Percentiles rank a stretch among this genome's conserved stretches.
Conservation (phyloP, 108 stramenopile genomes). For the Conticribra weissflogii region DNA sequence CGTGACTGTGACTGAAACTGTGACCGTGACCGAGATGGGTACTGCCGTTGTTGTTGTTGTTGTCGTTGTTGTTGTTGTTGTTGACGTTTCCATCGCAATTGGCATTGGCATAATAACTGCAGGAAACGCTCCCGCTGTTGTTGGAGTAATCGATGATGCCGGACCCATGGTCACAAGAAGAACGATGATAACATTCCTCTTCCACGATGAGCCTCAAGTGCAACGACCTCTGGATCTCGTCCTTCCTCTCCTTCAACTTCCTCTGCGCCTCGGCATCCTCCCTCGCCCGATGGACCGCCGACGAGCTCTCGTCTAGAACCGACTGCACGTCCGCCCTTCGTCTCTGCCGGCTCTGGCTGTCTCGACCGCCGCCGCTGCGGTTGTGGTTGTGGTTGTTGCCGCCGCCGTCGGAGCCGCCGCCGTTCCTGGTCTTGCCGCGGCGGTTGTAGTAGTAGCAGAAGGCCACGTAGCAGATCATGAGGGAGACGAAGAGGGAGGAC, state of each 20-base stretch:
- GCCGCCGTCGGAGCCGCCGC: background rate
- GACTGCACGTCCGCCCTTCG: conserved; percentile 16
- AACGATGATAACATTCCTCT: background rate
- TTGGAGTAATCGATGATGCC: background rate
- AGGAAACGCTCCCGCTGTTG: conserved; percentile 1
- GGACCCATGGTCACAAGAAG: background rate
- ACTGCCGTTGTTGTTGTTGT: background rate
- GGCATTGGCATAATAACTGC: background rate
- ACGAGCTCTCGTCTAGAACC: conserved; percentile 33
- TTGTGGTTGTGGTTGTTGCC: background rate
- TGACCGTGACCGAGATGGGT: too few species aligned
- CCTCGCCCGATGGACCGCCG: conserved; percentile 16
- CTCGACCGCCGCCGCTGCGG: background rate
- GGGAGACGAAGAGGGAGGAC: conserved; percentile 21
- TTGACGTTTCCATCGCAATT: background rate
- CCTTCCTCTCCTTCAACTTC: conserved; percentile 36
- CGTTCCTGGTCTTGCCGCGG: background rate
- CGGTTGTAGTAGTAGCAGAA: conserved; percentile 36
- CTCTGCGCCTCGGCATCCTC: background rate
- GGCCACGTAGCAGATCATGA: conserved; percentile 30
- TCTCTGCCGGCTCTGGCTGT: background rate
- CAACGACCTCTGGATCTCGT: conserved; percentile 20
- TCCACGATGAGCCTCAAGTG: conserved; percentile 27
- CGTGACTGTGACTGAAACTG: too few species aligned
- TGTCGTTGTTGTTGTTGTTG: background rate